phyloP scores from a whole-genome alignment of 2,329 filamentous ascomycete species.

The Lasiodiplodia gonubiensis region DNA sequence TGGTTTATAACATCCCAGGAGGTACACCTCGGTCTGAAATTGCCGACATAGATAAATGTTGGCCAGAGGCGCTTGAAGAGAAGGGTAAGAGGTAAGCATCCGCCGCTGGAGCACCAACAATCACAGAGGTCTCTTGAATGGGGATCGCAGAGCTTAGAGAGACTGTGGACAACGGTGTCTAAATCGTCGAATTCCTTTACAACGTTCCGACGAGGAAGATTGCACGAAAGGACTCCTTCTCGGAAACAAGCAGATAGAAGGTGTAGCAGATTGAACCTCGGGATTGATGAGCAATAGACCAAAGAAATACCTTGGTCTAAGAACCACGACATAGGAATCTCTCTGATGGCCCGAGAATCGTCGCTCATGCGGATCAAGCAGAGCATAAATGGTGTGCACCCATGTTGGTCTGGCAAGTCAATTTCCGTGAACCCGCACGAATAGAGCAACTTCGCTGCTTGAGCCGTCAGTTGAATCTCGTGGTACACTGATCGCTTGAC shows the following conservation, averaged over 20 bases:
- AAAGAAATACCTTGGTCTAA: not conserved
- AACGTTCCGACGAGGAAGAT: no score
- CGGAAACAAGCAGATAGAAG: not conserved
- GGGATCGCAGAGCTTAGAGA: not conserved
- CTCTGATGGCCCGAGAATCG: no score
- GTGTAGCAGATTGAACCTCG: not conserved
- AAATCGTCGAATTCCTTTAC: not conserved
- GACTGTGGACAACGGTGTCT: not conserved
- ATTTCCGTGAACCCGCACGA: not conserved
- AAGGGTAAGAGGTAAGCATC: not conserved
- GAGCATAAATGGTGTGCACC: not conserved
- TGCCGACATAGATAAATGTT: rapidly evolving
- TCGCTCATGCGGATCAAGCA: not conserved
- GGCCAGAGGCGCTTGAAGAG: not conserved
- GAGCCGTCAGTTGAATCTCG: rapidly evolving
- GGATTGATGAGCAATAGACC: not conserved
- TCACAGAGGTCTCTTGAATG: not conserved
- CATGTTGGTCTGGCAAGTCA: not conserved
- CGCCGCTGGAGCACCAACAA: not conserved
- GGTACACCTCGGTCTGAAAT: no score
- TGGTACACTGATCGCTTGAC: not conserved
- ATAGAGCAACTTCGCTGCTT: not conserved
- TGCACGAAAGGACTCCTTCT: not conserved
- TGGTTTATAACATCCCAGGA: not conserved
- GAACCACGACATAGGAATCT: not conserved